Evolutionary conservation across 1,139 yeast genomes (phyloP).

Genomic region (Zygosaccharomyces sapae): DNA sequence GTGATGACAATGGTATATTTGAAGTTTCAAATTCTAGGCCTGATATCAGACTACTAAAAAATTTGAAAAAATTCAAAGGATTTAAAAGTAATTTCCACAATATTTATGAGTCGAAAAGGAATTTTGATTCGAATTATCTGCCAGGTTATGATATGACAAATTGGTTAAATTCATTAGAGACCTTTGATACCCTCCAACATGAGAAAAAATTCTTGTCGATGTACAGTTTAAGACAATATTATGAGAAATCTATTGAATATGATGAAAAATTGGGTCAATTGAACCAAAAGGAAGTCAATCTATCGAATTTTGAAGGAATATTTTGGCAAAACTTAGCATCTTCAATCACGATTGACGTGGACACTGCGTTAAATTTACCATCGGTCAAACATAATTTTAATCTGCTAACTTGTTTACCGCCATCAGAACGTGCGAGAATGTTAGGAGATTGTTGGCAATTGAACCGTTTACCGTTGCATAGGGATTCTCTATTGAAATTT

Average conservation of each 20-base stretch:
- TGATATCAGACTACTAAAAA: constrained; percentile 45
- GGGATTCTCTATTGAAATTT: constrained; percentile 49
- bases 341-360: constrained; percentile 43
- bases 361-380: constrained; percentile 46
- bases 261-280: constrained; percentile 11
- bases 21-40: constrained; percentile 49
- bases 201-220: constrained; percentile 41
- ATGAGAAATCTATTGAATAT: constrained; percentile 48
- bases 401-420: constrained; percentile 26
- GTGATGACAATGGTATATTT: constrained; percentile 23
- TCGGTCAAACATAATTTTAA: constrained; percentile 40
- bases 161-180: constrained; percentile 39
- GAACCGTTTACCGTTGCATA: constrained; percentile 56
- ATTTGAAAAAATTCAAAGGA: background rate
- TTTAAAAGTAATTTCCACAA: background rate
- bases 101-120: background rate
- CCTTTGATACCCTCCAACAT: constrained; percentile 40
- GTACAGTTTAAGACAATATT: constrained; percentile 49
- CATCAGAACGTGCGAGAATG: constrained; percentile 12
- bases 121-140: constrained; percentile 25
- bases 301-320: constrained; percentile 40
- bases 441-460: constrained; percentile 60
- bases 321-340: constrained; percentile 46
- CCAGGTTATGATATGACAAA: constrained; percentile 37
- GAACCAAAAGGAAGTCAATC: constrained; percentile 9